Conservation (phyloP, 768 basidiomycete species). For the Kwoniella shandongensis region DNA sequence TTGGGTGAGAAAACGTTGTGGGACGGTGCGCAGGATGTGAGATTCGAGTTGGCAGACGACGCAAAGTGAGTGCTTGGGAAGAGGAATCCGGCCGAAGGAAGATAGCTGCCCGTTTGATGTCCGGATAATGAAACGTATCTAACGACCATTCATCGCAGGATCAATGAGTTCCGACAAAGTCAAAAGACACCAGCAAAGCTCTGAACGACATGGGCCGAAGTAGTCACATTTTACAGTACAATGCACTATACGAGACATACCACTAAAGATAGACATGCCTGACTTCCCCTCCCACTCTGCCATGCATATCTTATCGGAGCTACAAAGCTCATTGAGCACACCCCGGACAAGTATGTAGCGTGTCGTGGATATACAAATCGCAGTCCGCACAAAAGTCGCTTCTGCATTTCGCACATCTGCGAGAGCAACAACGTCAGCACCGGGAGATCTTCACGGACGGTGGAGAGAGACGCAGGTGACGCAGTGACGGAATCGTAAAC, state of each 20-base stretch:
- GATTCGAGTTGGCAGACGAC: slow-evolving; percentile 8
- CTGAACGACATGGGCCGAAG: too few species aligned
- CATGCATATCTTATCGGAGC: too few species aligned
- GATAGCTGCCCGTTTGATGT: too few species aligned
- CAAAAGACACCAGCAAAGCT: not conserved
- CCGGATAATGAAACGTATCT: too few species aligned
- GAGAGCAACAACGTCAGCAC: slow-evolving; percentile 4
- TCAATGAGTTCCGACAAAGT: not conserved
- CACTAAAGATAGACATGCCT: too few species aligned
- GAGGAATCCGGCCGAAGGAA: not conserved
- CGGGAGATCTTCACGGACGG: not conserved
- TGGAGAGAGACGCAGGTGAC: too few species aligned
- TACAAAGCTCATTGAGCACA: slow-evolving; percentile 51
- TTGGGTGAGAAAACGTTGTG: slow-evolving; percentile 3
- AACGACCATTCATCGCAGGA: not conserved
- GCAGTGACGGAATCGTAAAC: not conserved
- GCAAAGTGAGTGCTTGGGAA: not conserved
- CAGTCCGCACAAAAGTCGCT: slow-evolving; percentile 93
- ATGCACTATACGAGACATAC: too few species aligned
- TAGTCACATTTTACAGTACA: too few species aligned
- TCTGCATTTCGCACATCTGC: slow-evolving; percentile 68
- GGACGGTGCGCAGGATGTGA: slow-evolving; percentile 4
- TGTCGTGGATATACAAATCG: slow-evolving; percentile 93
- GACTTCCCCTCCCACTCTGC: too few species aligned
- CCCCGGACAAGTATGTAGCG: slow-evolving; percentile 86